Conservation (phyloP, 192 early-diverging fungal species). For the Nowakowskiella sp. region DNA sequence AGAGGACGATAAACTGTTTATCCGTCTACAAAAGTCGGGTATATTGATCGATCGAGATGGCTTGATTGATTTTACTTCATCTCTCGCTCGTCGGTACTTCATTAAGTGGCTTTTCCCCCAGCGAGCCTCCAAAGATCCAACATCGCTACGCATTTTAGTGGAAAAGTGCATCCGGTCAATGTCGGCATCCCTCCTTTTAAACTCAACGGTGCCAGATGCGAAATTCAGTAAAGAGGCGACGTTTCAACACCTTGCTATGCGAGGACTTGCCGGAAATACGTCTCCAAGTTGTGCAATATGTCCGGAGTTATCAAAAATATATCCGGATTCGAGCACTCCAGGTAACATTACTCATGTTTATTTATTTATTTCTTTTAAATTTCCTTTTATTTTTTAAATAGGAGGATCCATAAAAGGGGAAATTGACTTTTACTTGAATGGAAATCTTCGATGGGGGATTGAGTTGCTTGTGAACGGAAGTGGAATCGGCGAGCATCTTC, state of each 20-base stretch:
- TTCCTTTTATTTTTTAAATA: too few species aligned
- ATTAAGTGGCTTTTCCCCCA: slow-evolving; percentile 23
- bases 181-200: slow-evolving; percentile 5
- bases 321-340: slow-evolving; percentile 2
- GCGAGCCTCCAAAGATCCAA: too few species aligned
- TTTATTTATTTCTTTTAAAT: too few species aligned
- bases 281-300: slow-evolving; percentile 8
- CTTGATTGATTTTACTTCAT: slow-evolving; percentile 19
- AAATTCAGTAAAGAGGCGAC: slow-evolving; percentile 11
- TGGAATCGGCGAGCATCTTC: slow-evolving; percentile 14
- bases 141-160: slow-evolving; percentile 17
- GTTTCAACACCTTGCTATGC: slow-evolving; percentile 15
- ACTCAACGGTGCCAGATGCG: slow-evolving; percentile 2
- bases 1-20: slow-evolving; percentile 2
- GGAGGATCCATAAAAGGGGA: too few species aligned
- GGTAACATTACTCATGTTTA: slow-evolving; percentile 12
- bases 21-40: slow-evolving; percentile 11
- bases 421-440: slow-evolving; percentile 21
- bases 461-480: slow-evolving; percentile 13
- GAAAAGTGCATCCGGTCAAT: slow-evolving; percentile 10
- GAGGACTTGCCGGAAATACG: slow-evolving; percentile 12
- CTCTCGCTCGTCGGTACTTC: slow-evolving; percentile 20
- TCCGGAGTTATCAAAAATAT: slow-evolving; percentile 17
- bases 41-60: slow-evolving; percentile 9
- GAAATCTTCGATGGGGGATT: slow-evolving; percentile 13